Evolutionary conservation across 768 basidiomycete species (phyloP).

Genomic region (Dentipellis sp.): DNA sequence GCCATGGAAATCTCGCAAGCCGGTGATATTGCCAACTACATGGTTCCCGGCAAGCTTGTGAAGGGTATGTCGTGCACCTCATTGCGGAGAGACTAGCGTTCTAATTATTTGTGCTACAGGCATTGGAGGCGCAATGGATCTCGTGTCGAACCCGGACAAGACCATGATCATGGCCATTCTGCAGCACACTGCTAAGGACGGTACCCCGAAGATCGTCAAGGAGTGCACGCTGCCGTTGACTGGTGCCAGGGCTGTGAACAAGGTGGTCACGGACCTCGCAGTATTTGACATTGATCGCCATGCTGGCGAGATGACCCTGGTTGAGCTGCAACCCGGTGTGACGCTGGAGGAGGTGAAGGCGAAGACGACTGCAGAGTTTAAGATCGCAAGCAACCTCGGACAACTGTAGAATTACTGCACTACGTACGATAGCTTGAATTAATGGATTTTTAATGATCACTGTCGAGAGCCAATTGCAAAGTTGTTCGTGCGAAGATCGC

Average conservation of each 20-base stretch:
- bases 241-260: constrained; percentile 76
- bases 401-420: constrained; percentile 10
- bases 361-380: constrained; percentile 80
- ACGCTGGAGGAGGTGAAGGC: constrained; percentile 72
- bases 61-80: constrained; percentile 39
- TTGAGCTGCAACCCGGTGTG: constrained; percentile 75
- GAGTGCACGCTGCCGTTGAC: constrained; percentile 80
- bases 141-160: constrained; percentile 90
- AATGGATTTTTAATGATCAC: background rate
- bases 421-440: background rate
- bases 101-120: constrained; percentile 32
- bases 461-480: too few species aligned
- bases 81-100: background rate
- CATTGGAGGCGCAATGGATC: constrained; percentile 93
- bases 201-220: constrained; percentile 75
- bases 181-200: constrained; percentile 87
- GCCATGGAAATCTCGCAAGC: constrained; percentile 90
- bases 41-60: constrained; percentile 90
- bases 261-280: constrained; percentile 84
- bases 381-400: constrained; percentile 42
- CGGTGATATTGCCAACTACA: constrained; percentile 93
- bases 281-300: constrained; percentile 80
- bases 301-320: constrained; percentile 61
- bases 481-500: background rate
- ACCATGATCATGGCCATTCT: constrained; percentile 85